phyloP scores from a whole-genome alignment of 2,329 filamentous ascomycete genomes.

The Microcera coccophila region DNA sequence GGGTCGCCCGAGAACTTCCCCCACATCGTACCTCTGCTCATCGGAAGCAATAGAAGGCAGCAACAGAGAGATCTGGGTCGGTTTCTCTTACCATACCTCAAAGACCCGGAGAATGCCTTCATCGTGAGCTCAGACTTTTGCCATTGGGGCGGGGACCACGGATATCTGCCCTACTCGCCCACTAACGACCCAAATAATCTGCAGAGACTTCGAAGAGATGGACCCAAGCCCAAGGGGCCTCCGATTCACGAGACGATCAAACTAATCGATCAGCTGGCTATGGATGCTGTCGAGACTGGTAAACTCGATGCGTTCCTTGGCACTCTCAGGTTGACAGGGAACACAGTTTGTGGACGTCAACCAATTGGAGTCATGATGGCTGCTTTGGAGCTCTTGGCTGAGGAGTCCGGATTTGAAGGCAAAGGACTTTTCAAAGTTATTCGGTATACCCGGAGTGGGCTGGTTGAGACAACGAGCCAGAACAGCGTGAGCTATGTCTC shows the following conservation, averaged over 20 bases:
- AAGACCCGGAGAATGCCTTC: slow-evolving; percentile 72
- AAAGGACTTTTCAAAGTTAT: slow-evolving; percentile 70
- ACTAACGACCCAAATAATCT: slow-evolving; percentile 38
- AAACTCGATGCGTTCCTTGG: slow-evolving; percentile 65
- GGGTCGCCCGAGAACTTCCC: slow-evolving; percentile 57
- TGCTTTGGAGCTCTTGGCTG: slow-evolving; percentile 64
- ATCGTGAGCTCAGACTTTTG: slow-evolving; percentile 95
- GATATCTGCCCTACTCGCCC: slow-evolving; percentile 70
- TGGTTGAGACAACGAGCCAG: slow-evolving; percentile 64
- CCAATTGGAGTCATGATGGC: slow-evolving; percentile 93
- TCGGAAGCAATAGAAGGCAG: slow-evolving; percentile 64
- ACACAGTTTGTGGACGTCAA: slow-evolving; percentile 92
- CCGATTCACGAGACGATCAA: slow-evolving; percentile 83
- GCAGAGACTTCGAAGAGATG: slow-evolving; percentile 34
- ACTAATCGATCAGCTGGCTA: slow-evolving; percentile 73
- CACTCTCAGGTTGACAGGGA: slow-evolving; percentile 67
- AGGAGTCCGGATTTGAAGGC: slow-evolving; percentile 31
- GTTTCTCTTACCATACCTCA: slow-evolving; percentile 73
- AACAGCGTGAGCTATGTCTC: slow-evolving; percentile 95
- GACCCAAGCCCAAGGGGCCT: slow-evolving; percentile 34
- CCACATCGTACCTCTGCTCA: slow-evolving; percentile 75
- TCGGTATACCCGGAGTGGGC: slow-evolving; percentile 79
- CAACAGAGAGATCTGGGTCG: slow-evolving; percentile 67
- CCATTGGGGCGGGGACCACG: slow-evolving; percentile 84
- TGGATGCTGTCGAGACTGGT: slow-evolving; percentile 79